Evolutionary conservation across 2,329 filamentous ascomycete species (phyloP), one percentile per base, ranked within the genome.

Genomic region (Dendrostoma leiphaemia): DNA sequence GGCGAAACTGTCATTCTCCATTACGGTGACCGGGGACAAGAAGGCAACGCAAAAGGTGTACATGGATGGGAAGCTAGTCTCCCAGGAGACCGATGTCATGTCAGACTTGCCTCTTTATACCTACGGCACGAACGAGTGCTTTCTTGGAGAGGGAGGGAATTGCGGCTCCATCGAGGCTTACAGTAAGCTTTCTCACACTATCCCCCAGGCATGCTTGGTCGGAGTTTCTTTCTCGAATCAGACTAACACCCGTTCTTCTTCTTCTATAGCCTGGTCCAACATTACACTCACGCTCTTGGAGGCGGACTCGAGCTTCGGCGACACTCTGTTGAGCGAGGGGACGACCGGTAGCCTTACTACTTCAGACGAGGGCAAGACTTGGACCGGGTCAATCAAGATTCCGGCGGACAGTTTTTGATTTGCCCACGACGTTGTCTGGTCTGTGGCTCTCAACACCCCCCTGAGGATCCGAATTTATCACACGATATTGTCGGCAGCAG

Each of bases 331-430:
- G n/a, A 35, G 24, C 21, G 26, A 7, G 1, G 48, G 48, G 10
- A 29, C 48, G 10, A 50, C 17, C 28, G 48, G 35, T 17, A 50
- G 35, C 35, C 28, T 50, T 38, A 40, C 37, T 6, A 43, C 48
- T 21, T 50, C 37, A 3, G 48, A 50, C 28, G 28, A 43, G 4
- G 48, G 48, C 24, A 50, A 50, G 48, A 43, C 37, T 21, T 50
- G 48, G 48, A 50, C 48, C 3, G 35, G 48, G 31, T 31, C 37
- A n/a, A 6, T 50, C 48, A 50, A 50, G 26, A 50, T 50, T 15
- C 34, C 31, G 8, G 34, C 48, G 13, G 48, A 50, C 34, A n/a
- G 31, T 21, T 50, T 50, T 15, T 35, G 10, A 35, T 4, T 35
- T 4, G 17, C 32, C 4, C 17, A 13, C 3, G 4, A 5, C 17